Evolutionary conservation across 2,329 filamentous ascomycete species (phyloP).

Genomic region (Venturia asperata): DNA sequence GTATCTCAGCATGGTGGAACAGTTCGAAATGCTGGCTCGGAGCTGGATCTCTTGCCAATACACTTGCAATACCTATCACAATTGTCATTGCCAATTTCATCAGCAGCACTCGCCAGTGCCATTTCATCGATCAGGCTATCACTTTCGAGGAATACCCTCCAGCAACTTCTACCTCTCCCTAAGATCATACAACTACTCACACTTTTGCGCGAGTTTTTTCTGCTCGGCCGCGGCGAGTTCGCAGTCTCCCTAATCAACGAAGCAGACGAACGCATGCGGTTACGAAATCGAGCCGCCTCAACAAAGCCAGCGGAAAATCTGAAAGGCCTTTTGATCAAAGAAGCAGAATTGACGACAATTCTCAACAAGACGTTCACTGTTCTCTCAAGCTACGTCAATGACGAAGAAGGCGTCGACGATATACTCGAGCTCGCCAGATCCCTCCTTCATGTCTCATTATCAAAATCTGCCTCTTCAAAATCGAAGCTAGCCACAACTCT

Average conservation of each 20-base stretch:
- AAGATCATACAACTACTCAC: slow-evolving; percentile 71
- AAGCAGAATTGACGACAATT: slow-evolving; percentile 74
- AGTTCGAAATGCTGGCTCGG: slow-evolving; percentile 28
- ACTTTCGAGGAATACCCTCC: slow-evolving; percentile 75
- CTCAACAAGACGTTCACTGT: slow-evolving; percentile 72
- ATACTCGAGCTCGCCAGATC: slow-evolving; percentile 75
- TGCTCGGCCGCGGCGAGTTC: slow-evolving; percentile 85
- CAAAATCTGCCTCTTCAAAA: slow-evolving; percentile 40
- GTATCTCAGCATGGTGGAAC: slow-evolving; percentile 27
- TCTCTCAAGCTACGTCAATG: slow-evolving; percentile 67
- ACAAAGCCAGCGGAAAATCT: slow-evolving; percentile 42
- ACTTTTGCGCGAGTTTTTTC: slow-evolving; percentile 76
- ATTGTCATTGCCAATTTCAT: slow-evolving; percentile 66
- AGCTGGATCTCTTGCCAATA: slow-evolving; percentile 55
- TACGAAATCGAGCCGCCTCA: slow-evolving; percentile 50
- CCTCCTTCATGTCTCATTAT: slow-evolving; percentile 60
- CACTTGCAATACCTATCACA: slow-evolving; percentile 63
- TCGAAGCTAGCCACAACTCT: slow-evolving; percentile 29
- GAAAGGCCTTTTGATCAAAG: slow-evolving; percentile 65
- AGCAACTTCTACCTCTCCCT: slow-evolving; percentile 69
- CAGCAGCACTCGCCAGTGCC: slow-evolving; percentile 60
- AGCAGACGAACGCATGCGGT: slow-evolving; percentile 71
- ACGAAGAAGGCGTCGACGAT: slow-evolving; percentile 68
- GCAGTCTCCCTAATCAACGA: slow-evolving; percentile 78
- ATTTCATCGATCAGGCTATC: slow-evolving; percentile 72